A percentile compares a stretch with the other conserved stretches of the same genome.
Conservation (phyloP, 176 grass and related monocot genomes). For the Musa itinerans region DNA sequence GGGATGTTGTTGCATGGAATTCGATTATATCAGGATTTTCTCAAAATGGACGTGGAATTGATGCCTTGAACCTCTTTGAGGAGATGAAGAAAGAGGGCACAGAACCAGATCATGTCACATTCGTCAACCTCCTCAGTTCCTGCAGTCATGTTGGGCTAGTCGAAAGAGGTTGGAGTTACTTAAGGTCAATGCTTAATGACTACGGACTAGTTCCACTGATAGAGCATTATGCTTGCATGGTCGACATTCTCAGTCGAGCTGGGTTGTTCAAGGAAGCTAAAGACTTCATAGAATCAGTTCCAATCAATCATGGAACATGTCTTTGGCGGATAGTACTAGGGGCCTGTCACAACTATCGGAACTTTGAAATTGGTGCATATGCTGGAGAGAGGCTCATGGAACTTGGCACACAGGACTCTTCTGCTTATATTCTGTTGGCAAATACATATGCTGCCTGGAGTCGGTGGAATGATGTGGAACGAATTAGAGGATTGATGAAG, state of each 20-base stretch:
- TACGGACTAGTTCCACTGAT: slow-evolving; percentile 45
- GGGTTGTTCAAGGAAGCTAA: slow-evolving; percentile 56
- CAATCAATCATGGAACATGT: slow-evolving; percentile 54
- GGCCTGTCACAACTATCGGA: slow-evolving; percentile 38
- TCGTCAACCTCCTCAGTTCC: slow-evolving; percentile 52
- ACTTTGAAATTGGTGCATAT: slow-evolving; percentile 52
- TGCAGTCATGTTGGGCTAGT: slow-evolving; percentile 81
- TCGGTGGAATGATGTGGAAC: slow-evolving; percentile 57
- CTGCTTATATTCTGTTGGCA: slow-evolving; percentile 66
- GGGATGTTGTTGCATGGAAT: slow-evolving; percentile 69
- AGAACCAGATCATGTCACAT: slow-evolving; percentile 65
- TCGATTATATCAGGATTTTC: slow-evolving; percentile 73
- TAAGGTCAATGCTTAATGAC: slow-evolving; percentile 49
- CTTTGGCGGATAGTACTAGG: slow-evolving; percentile 70
- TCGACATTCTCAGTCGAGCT: slow-evolving; percentile 59
- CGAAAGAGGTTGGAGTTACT: slow-evolving; percentile 61
- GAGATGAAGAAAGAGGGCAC: slow-evolving; percentile 53
- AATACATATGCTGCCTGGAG: slow-evolving; percentile 60
- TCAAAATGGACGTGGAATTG: slow-evolving; percentile 56
- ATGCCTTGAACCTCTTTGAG: slow-evolving; percentile 55
- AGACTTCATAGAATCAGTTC: slow-evolving; percentile 58
- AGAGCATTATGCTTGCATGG: slow-evolving; percentile 81
- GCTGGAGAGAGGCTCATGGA: slow-evolving; percentile 59
- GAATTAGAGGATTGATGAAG: slow-evolving; percentile 63
- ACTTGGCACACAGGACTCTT: slow-evolving; percentile 39